These are phyloP conservation scores for Diplocarpon rosae DNA, from an alignment of 2,329 filamentous ascomycete genomes.

Conservation along the genomic window DNA sequence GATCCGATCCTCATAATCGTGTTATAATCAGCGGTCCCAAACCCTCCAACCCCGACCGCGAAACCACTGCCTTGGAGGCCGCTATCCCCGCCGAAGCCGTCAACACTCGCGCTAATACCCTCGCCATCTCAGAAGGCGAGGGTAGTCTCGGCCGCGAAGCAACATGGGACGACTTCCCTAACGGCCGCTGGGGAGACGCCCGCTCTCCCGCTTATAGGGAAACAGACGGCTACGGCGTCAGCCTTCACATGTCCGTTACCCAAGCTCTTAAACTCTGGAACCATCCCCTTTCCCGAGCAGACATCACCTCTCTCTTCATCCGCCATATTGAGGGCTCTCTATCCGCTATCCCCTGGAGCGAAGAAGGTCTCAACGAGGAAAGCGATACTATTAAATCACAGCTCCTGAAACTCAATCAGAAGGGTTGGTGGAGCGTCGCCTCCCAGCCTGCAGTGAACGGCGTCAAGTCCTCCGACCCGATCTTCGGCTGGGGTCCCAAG, in stretches of 20 bases:
- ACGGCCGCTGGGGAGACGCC: slow-evolving; percentile 89
- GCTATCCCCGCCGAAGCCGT: slow-evolving; percentile 62
- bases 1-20: slow-evolving; percentile 77
- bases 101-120: slow-evolving; percentile 70
- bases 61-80: slow-evolving; percentile 67
- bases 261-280: slow-evolving; percentile 82
- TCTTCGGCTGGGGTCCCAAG: slow-evolving; percentile 88
- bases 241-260: slow-evolving; percentile 76
- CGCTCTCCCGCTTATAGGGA: slow-evolving; percentile 90
- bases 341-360: slow-evolving; percentile 82
- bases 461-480: slow-evolving; percentile 59
- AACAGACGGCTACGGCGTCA: slow-evolving; percentile 97
- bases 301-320: slow-evolving; percentile 73
- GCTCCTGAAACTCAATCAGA: slow-evolving; percentile 63
- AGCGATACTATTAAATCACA: slow-evolving; percentile 69
- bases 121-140: slow-evolving; percentile 90
- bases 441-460: slow-evolving; percentile 93
- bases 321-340: slow-evolving; percentile 72
- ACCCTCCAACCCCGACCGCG: slow-evolving; percentile 50
- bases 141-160: slow-evolving; percentile 83
- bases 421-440: slow-evolving; percentile 93
- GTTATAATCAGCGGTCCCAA: slow-evolving; percentile 64
- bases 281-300: slow-evolving; percentile 53
- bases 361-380: slow-evolving; percentile 76
- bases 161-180: slow-evolving; percentile 97